phyloP scores from a whole-genome alignment of 768 basidiomycete species.

The Pleurotus salmoneostramineus region DNA sequence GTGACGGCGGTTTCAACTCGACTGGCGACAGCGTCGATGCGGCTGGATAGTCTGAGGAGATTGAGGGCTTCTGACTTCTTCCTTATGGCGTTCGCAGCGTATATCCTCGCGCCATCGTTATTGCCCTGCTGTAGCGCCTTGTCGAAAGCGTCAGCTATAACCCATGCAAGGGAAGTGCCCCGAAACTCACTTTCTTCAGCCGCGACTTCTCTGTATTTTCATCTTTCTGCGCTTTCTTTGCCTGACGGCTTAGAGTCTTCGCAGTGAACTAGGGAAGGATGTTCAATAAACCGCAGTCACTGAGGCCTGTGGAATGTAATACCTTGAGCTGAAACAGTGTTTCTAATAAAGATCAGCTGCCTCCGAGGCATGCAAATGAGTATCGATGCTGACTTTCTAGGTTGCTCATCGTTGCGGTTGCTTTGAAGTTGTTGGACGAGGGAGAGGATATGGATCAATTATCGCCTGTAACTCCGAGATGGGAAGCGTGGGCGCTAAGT shows the following conservation, averaged over 20 bases:
- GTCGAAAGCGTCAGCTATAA: constrained; percentile 4
- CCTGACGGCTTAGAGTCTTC: constrained; percentile 90
- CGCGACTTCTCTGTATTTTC: constrained; percentile 84
- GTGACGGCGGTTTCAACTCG: constrained; percentile 98
- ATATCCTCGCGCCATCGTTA: constrained; percentile 95
- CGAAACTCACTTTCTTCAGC: constrained; percentile 78
- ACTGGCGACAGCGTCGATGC: constrained; percentile 96
- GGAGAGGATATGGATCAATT: too few species aligned
- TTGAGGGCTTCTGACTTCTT: constrained; percentile 97
- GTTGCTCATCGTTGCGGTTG: constrained; percentile 55
- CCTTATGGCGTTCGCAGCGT: constrained; percentile 95
- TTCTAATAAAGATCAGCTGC: constrained; percentile 53
- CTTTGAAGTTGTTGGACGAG: constrained; percentile 2
- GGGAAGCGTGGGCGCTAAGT: neutral
- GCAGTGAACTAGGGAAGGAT: constrained; percentile 79
- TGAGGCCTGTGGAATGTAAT: neutral
- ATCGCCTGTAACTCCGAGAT: too few species aligned
- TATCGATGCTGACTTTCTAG: constrained; percentile 73
- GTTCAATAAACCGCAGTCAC: constrained; percentile 12
- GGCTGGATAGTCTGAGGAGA: constrained; percentile 81
- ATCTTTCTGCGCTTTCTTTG: constrained; percentile 97
- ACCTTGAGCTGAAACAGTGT: constrained; percentile 99
- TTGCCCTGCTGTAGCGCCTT: constrained; percentile 97
- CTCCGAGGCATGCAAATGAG: neutral
- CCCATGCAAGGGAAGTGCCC: constrained; percentile 4